Evolutionary conservation across 2,329 filamentous ascomycete genomes (phyloP).

Genomic region (Fonsecaea pedrosoi): DNA sequence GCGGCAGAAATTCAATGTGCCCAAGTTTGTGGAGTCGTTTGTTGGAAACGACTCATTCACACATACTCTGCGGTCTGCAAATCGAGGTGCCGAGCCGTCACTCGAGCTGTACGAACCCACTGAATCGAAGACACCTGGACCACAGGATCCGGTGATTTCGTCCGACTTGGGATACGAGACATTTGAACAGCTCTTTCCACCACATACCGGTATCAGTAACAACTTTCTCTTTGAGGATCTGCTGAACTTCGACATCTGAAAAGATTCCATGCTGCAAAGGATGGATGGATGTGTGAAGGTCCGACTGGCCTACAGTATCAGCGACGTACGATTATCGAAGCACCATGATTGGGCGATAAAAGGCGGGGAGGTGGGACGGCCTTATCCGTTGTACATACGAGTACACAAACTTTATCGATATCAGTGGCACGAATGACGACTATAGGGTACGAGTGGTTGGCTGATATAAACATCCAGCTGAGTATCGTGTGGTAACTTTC

Average conservation of each 20-base stretch:
- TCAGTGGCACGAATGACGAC: neutral
- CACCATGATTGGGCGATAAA: slow-evolving; percentile 30
- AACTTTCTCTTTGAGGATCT: slow-evolving; percentile 40
- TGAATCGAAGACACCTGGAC: slow-evolving; percentile 20
- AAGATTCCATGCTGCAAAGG: slow-evolving; percentile 1
- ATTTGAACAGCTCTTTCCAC: slow-evolving; percentile 37
- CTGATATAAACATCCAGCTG: neutral
- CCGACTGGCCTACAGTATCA: slow-evolving; percentile 3
- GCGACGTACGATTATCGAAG: slow-evolving; percentile 24
- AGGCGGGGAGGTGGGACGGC: slow-evolving; percentile 19
- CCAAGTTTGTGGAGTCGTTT: slow-evolving; percentile 38
- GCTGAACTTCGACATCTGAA: slow-evolving; percentile 34
- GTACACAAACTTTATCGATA: neutral
- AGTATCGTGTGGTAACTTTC: neutral
- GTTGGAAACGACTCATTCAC: slow-evolving; percentile 38
- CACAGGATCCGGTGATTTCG: slow-evolving; percentile 25
- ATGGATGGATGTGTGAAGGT: slow-evolving; percentile 7
- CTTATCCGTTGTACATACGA: slow-evolving; percentile 22
- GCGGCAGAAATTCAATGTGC: slow-evolving; percentile 40
- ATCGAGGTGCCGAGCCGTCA: slow-evolving; percentile 25
- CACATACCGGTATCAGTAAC: slow-evolving; percentile 38
- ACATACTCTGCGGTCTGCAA: slow-evolving; percentile 26
- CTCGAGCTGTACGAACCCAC: slow-evolving; percentile 31
- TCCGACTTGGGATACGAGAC: slow-evolving; percentile 35
- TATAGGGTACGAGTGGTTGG: neutral